Evolutionary conservation across 2,329 filamentous ascomycete genomes (phyloP).

Genomic region (Tolypocladium tropicale): DNA sequence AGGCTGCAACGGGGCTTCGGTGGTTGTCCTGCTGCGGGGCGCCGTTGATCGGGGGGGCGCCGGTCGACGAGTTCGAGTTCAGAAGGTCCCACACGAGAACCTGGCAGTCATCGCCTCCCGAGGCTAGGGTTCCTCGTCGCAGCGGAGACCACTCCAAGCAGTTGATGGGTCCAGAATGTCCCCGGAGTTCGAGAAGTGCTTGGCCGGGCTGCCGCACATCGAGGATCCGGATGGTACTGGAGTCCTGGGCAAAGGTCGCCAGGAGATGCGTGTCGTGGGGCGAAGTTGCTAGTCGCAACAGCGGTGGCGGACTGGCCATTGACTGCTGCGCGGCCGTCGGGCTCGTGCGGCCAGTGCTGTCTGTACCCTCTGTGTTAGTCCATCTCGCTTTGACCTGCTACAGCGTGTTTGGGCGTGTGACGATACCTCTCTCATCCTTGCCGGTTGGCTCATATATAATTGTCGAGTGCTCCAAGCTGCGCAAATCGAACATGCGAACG

Average conservation of each 20-base stretch:
- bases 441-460: conserved; percentile 97
- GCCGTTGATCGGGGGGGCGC: conserved; percentile 35
- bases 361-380: conserved; percentile 31
- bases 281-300: conserved; percentile 76
- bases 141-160: conserved; percentile 93
- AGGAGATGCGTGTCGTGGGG: conserved; percentile 92
- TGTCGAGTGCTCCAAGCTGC: conserved; percentile 93
- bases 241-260: conserved; percentile 94
- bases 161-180: conserved; percentile 77
- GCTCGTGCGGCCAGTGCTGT: conserved; percentile 51
- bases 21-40: conserved; percentile 42
- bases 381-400: conserved; percentile 9
- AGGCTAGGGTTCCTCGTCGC: conserved; percentile 78
- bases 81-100: conserved; percentile 92
- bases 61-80: conserved; percentile 40
- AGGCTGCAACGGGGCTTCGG: conserved; percentile 62
- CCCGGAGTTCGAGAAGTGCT: conserved; percentile 83
- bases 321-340: conserved; percentile 69
- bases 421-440: conserved; percentile 64
- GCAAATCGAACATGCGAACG: conserved; percentile 95
- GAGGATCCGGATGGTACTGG: conserved; percentile 82
- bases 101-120: conserved; percentile 82
- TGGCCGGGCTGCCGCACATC: conserved; percentile 95
- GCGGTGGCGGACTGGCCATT: conserved; percentile 64
- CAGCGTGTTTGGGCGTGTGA: not conserved